phyloP scores from a whole-genome alignment of 768 basidiomycete species.

The Russula compacta region DNA sequence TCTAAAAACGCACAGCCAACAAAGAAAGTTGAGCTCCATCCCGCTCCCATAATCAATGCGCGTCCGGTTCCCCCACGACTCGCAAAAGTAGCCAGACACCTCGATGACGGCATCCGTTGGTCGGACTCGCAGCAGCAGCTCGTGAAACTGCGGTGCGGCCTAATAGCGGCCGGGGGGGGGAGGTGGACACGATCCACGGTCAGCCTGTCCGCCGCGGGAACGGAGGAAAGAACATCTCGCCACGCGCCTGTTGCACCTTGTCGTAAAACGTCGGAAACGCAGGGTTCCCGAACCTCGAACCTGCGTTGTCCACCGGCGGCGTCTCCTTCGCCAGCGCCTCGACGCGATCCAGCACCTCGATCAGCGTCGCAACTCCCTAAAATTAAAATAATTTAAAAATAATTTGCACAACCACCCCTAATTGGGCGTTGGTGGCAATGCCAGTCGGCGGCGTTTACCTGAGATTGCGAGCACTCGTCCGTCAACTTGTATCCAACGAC shows the following conservation, averaged over 20 bases:
- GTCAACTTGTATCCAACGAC: slow-evolving; percentile 71
- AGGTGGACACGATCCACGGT: background rate
- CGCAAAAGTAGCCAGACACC: slow-evolving; percentile 70
- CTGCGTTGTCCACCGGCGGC: slow-evolving; percentile 83
- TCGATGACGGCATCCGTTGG: slow-evolving; percentile 54
- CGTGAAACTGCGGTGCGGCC: slow-evolving; percentile 38
- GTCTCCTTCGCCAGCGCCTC: slow-evolving; percentile 57
- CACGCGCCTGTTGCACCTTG: slow-evolving; percentile 53
- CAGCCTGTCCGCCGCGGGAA: background rate
- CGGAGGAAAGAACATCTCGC: background rate
- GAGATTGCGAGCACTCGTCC: slow-evolving; percentile 46
- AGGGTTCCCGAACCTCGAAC: slow-evolving; percentile 94
- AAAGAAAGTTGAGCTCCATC: slow-evolving; percentile 97
- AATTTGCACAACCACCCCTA: background rate
- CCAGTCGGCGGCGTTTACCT: slow-evolving; percentile 39
- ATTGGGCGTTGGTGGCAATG: no score
- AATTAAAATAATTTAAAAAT: background rate
- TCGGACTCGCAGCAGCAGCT: slow-evolving; percentile 41
- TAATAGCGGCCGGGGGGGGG: no score
- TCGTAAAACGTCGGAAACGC: slow-evolving; percentile 93
- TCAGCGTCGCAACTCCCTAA: slow-evolving; percentile 55
- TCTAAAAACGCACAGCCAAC: slow-evolving; percentile 69
- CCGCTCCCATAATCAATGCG: slow-evolving; percentile 99
- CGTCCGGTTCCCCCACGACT: slow-evolving; percentile 85
- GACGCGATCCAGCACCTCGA: slow-evolving; percentile 57